Conservation (phyloP, 805 yeast genomes). For the Henningerozyma blattae region DNA sequence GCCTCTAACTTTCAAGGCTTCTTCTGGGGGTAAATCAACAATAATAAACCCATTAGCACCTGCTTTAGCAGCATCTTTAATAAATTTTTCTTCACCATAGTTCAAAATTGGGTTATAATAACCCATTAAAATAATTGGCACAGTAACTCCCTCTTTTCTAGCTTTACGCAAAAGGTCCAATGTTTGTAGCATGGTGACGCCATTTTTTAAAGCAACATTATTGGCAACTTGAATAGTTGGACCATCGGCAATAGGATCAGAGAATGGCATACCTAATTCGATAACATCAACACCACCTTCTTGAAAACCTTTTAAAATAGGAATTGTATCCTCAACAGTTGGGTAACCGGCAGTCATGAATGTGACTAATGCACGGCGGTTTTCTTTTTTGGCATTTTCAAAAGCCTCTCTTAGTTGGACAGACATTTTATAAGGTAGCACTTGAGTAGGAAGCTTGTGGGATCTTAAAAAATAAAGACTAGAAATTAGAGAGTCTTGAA, state of each 20-base stretch:
- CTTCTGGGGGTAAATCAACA: conserved; percentile 97
- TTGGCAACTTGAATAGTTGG: conserved; percentile 91
- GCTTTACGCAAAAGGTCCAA: conserved; percentile 66
- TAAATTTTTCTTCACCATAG: conserved; percentile 79
- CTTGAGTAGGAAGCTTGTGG: not conserved
- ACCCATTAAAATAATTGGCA: conserved; percentile 93
- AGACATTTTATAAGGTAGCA: conserved; percentile 14
- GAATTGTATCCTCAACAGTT: conserved; percentile 73
- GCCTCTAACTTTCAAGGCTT: conserved; percentile 77
- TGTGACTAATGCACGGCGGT: conserved; percentile 81
- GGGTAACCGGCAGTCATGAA: conserved; percentile 95
- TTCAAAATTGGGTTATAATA: conserved; percentile 89
- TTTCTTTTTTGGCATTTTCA: conserved; percentile 43
- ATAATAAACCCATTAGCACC: conserved; percentile 94
- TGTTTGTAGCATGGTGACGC: conserved; percentile 58
- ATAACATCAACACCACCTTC: conserved; percentile 92
- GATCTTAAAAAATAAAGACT: not conserved
- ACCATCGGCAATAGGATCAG: conserved; percentile 98
- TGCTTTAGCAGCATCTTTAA: conserved; percentile 65
- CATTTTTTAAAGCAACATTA: conserved; percentile 69
- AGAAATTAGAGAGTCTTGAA: no score
- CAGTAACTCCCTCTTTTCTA: conserved; percentile 68
- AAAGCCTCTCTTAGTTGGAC: conserved; percentile 38
- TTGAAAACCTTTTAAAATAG: conserved; percentile 78
- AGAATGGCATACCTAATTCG: conserved; percentile 91